Conservation (phyloP, 495 filamentous ascomycete species). For the Apiosordaria backusii region DNA sequence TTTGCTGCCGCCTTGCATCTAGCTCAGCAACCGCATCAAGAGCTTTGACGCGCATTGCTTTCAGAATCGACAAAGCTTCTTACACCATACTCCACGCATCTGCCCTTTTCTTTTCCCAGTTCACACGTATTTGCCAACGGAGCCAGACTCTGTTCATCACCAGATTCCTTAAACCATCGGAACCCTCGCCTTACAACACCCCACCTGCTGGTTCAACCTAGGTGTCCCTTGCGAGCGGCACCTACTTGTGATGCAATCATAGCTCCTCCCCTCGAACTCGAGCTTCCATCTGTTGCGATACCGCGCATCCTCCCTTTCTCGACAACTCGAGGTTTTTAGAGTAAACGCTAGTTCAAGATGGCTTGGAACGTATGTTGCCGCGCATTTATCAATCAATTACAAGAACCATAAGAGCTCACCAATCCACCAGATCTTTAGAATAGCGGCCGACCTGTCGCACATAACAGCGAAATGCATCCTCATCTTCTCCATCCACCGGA, state of each 20-base stretch:
- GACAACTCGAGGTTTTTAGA: background rate
- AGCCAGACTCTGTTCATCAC: background rate
- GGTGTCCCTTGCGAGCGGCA: slow-evolving; percentile 4
- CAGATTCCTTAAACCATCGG: background rate
- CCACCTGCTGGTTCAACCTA: background rate
- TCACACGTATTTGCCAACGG: background rate
- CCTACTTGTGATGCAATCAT: slow-evolving; percentile 4
- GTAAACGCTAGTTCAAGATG: background rate
- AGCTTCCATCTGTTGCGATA: background rate
- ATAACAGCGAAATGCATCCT: slow-evolving; percentile 81
- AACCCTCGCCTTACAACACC: background rate
- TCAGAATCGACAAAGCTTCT: background rate
- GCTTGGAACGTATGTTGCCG: background rate
- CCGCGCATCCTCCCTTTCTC: background rate
- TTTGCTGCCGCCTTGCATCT: background rate
- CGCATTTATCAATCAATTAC: background rate
- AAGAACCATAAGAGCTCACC: slow-evolving; percentile 5
- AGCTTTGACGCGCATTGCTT: background rate
- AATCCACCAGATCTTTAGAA: slow-evolving; percentile 61
- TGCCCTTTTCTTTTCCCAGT: background rate
- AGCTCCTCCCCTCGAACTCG: background rate
- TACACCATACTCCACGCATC: background rate
- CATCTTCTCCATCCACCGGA: slow-evolving; percentile 85
- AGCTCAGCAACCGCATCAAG: background rate
- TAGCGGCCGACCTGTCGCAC: slow-evolving; percentile 79